Evolutionary conservation across 306 rosid species (phyloP), one percentile per base, ranked within the genome.

Genomic region (Begonia peltatifolia): DNA sequence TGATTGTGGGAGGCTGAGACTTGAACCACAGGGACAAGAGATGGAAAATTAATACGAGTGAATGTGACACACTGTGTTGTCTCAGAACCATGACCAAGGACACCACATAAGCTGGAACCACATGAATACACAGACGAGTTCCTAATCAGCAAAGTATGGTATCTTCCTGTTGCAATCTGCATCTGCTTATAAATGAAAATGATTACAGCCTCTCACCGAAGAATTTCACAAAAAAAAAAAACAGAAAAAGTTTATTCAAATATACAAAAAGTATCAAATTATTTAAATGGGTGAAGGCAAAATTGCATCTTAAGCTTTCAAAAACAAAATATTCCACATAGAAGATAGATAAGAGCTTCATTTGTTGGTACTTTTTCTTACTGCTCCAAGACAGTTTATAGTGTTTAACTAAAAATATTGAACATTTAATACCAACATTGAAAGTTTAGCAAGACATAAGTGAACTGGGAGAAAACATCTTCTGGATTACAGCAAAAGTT

Each of bases 1-100:
- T 89, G 97, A 52, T 84, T 80, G 51, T 80, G 79, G 50, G 94
- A 84, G 54, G 97, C 97, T 2, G 94, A 89, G 56, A 84, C 94
- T 63, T 82, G 97, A 55, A 59, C 71, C 35, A 89, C 85, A 4
- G 66, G 67, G 3, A 76, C 79, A 69, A 69, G 63, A 61, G 76
- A 68, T 43, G 94, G 94, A 63, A 84, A 76, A 46, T 56, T 66
- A 41, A 89, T 75, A 63, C 72, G 76, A 16, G 87, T 82, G 61
- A 89, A 74, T 17, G 90, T 62, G 46, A 78, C 84, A 72, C 84
- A 78, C 69, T 72, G 95, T 46, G 86, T 89, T 50, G 87, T 74
- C 71, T 80, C 85, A 30, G 80, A 61, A 15, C 95, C 97, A 62
- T 89, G 95, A 62, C 97, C 97, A 57, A 89, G 95, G 63, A 82